Conservation (phyloP, 805 yeast genomes). For the Candida endomychidarum region DNA sequence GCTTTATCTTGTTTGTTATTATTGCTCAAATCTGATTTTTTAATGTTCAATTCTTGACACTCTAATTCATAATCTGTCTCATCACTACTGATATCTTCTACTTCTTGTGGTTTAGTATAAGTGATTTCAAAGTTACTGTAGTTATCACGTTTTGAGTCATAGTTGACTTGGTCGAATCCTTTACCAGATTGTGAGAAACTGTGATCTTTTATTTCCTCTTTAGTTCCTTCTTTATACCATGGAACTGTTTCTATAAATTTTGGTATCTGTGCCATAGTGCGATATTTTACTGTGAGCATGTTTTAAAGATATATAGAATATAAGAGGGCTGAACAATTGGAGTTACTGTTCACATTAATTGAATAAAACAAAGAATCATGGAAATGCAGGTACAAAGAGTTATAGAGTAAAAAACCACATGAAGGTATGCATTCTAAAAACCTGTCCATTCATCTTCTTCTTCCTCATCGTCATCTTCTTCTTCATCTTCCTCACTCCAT, state of each 20-base stretch:
- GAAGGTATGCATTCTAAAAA: slow-evolving; percentile 17
- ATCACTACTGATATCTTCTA: slow-evolving; percentile 22
- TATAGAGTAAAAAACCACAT: background rate
- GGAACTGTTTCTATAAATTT: slow-evolving; percentile 39
- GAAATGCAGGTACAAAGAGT: background rate
- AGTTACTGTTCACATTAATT: background rate
- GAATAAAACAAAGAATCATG: background rate
- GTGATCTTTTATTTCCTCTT: slow-evolving; percentile 30
- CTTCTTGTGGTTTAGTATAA: slow-evolving; percentile 49
- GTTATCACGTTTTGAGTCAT: slow-evolving; percentile 73
- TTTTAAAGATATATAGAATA: too few relatives aligned
- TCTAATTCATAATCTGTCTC: slow-evolving; percentile 32
- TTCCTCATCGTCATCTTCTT: slow-evolving; percentile 24
- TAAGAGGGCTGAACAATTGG: too few relatives aligned
- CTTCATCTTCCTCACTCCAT: slow-evolving; percentile 47
- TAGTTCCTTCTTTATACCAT: slow-evolving; percentile 32
- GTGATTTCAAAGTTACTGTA: slow-evolving; percentile 77
- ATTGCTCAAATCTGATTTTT: slow-evolving; percentile 22
- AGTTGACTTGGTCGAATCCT: slow-evolving; percentile 57
- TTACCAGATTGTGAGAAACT: slow-evolving; percentile 54
- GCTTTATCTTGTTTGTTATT: slow-evolving; percentile 31
- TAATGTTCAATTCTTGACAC: slow-evolving; percentile 35
- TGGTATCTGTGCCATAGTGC: slow-evolving; percentile 29
- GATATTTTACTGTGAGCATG: too few relatives aligned
- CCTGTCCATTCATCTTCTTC: slow-evolving; percentile 34